Evolutionary conservation across 78 protist genomes (phyloP).

Genomic region (Neovahlkampfia damariscottae): DNA sequence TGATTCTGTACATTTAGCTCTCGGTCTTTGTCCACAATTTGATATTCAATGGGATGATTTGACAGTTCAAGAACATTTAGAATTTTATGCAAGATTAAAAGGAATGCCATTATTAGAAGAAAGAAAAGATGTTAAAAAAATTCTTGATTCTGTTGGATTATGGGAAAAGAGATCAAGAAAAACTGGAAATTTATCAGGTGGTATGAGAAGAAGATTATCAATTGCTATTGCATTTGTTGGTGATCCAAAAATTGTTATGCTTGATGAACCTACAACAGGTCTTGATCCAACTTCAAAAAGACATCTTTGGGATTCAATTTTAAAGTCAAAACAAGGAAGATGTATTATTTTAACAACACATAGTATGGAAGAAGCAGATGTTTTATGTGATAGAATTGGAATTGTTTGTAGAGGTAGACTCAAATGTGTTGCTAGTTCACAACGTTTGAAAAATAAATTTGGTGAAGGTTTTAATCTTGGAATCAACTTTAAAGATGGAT

Average conservation of each 20-base stretch:
- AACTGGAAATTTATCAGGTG: constrained; percentile 30
- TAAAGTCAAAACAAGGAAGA: constrained; percentile 14
- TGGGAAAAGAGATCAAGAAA: neutral
- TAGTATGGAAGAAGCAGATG: constrained; percentile 75
- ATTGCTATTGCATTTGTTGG: constrained; percentile 33
- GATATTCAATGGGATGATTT: constrained; percentile 53
- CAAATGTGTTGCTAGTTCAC: constrained; percentile 27
- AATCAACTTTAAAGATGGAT: neutral
- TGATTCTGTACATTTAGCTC: constrained; percentile 20
- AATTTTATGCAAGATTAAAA: constrained; percentile 35
- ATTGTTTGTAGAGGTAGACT: constrained; percentile 40
- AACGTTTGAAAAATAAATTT: constrained; percentile 25
- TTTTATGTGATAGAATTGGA: constrained; percentile 47
- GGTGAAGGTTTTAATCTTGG: neutral
- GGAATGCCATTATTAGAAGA: constrained; percentile 11
- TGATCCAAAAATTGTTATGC: neutral
- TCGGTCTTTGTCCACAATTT: constrained; percentile 62
- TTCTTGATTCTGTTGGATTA: constrained; percentile 21
- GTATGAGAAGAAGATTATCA: constrained; percentile 50
- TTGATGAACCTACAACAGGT: constrained; percentile 73
- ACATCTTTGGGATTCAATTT: constrained; percentile 56
- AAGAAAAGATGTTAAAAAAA: neutral
- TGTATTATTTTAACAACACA: constrained; percentile 77
- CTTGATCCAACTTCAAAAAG: constrained; percentile 60
- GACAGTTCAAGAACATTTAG: constrained; percentile 52